Percentiles rank a stretch among this genome's conserved stretches.
These are phyloP conservation scores for Macrophomina tecta DNA, from an alignment of 2,329 filamentous ascomycete species.

Conservation along the genomic window DNA sequence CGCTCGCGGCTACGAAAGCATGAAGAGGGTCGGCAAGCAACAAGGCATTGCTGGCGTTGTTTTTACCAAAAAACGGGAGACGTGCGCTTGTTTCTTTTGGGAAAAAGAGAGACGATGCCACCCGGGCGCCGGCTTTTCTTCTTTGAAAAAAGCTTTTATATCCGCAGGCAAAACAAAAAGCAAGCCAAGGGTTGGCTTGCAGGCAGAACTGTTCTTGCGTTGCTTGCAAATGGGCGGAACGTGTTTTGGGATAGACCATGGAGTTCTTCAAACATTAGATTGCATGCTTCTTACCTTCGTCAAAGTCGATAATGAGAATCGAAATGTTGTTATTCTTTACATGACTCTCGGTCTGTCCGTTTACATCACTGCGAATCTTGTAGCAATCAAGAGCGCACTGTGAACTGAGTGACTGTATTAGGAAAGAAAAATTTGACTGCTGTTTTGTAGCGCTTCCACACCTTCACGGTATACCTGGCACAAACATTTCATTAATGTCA, in stretches of 20 bases:
- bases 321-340: background rate
- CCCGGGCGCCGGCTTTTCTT: conserved; percentile 24
- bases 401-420: too few species aligned
- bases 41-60: conserved; percentile 22
- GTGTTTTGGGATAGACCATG: conserved; percentile 17
- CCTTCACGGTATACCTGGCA: too few species aligned
- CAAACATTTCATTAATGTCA: too few species aligned
- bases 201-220: background rate
- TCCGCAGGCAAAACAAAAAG: background rate
- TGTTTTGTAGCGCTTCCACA: too few species aligned
- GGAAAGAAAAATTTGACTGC: too few species aligned
- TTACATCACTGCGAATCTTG: too few species aligned
- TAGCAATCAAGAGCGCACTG: too few species aligned
- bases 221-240: conserved; percentile 6
- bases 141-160: conserved; percentile 17
- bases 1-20: conserved; percentile 24
- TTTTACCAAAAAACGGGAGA: conserved; percentile 4
- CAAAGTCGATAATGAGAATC: background rate
- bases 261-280: conserved; percentile 19
- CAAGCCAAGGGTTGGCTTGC: conserved; percentile 11
- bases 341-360: background rate
- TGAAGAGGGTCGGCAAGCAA: conserved; percentile 25
- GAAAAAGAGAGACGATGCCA: conserved; percentile 12
- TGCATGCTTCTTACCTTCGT: conserved; percentile 2
- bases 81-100: conserved; percentile 3